Evolutionary conservation across 2,329 filamentous ascomycete species (phyloP).

Genomic region (Penicillium sp.): DNA sequence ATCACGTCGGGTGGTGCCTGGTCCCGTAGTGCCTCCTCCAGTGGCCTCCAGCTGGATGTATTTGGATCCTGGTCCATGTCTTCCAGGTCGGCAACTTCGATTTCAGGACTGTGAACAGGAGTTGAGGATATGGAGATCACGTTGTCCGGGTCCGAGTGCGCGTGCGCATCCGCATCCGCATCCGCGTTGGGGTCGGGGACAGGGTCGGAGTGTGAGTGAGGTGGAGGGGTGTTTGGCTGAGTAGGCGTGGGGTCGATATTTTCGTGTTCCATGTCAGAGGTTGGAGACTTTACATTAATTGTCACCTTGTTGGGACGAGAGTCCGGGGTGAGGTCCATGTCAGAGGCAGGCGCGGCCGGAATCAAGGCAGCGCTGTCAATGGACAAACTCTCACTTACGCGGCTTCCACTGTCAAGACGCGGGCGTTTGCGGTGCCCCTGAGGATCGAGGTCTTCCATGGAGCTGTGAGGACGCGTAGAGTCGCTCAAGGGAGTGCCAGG

Average conservation of each 20-base stretch:
- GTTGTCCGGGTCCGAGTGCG: conserved; percentile 20
- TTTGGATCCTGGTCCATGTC: conserved; percentile 47
- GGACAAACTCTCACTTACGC: conserved; percentile 33
- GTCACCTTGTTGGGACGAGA: conserved; percentile 44
- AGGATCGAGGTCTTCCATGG: conserved; percentile 40
- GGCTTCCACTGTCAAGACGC: conserved; percentile 44
- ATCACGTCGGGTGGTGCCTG: conserved; percentile 30
- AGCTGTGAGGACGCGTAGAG: conserved; percentile 28
- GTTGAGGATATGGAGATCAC: conserved; percentile 43
- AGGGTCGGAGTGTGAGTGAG: conserved; percentile 10
- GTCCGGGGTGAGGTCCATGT: conserved; percentile 27
- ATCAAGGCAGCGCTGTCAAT: conserved; percentile 24
- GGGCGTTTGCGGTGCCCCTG: conserved; percentile 44
- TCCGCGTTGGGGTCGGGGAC: conserved; percentile 1
- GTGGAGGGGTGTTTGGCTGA: conserved; percentile 11
- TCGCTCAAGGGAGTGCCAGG: conserved; percentile 32
- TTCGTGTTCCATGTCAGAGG: conserved; percentile 17
- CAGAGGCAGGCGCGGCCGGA: conserved; percentile 26
- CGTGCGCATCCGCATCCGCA: too few relatives aligned
- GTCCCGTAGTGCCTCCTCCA: conserved; percentile 34
- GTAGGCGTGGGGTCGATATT: conserved; percentile 12
- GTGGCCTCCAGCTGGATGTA: conserved; percentile 41
- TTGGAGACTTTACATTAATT: conserved; percentile 44
- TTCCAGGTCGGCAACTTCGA: conserved; percentile 48
- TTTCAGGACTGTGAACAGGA: conserved; percentile 43